Percentiles rank a stretch among this genome's conserved stretches.
Conservation (phyloP, 345 rosid genomes). For the Salix suchowensis region DNA sequence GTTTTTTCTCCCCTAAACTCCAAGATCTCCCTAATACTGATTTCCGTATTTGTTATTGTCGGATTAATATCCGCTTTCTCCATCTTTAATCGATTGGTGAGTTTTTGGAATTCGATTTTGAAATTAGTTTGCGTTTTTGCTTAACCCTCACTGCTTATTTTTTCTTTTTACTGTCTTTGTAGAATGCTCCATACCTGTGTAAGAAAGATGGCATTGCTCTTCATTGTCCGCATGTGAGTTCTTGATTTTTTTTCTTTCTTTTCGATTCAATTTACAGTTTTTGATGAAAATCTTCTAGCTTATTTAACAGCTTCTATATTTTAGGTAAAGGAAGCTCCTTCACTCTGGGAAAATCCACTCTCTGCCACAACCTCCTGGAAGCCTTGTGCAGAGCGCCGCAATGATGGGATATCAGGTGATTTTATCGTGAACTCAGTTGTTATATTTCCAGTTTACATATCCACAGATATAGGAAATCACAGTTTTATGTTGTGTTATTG, state of each 20-base stretch:
- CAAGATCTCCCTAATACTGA: constrained; percentile 53
- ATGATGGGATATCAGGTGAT: constrained; percentile 73
- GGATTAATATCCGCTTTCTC: constrained; percentile 70
- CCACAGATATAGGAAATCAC: not conserved
- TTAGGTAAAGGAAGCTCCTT: constrained; percentile 88
- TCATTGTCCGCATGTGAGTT: constrained; percentile 83
- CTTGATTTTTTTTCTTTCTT: not conserved
- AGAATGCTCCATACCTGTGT: constrained; percentile 93
- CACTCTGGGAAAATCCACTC: constrained; percentile 93
- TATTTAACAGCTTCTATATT: not conserved
- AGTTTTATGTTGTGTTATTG: not conserved
- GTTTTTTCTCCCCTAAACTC: constrained; percentile 45
- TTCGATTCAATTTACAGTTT: not conserved
- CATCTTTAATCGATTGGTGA: constrained; percentile 62
- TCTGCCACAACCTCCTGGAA: constrained; percentile 99
- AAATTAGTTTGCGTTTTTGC: not conserved
- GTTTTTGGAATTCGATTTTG: constrained; percentile 5
- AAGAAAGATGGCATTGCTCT: constrained; percentile 94
- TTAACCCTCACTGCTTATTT: constrained; percentile 3
- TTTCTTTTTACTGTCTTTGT: constrained; percentile 5
- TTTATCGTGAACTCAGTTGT: not conserved
- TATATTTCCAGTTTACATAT: not conserved
- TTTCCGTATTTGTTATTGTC: constrained; percentile 40
- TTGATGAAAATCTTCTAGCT: not conserved
- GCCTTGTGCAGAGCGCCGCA: constrained; percentile 94